Evolutionary conservation across 78 protist species (phyloP).

Genomic region (Capsaspora owczarzaki): DNA sequence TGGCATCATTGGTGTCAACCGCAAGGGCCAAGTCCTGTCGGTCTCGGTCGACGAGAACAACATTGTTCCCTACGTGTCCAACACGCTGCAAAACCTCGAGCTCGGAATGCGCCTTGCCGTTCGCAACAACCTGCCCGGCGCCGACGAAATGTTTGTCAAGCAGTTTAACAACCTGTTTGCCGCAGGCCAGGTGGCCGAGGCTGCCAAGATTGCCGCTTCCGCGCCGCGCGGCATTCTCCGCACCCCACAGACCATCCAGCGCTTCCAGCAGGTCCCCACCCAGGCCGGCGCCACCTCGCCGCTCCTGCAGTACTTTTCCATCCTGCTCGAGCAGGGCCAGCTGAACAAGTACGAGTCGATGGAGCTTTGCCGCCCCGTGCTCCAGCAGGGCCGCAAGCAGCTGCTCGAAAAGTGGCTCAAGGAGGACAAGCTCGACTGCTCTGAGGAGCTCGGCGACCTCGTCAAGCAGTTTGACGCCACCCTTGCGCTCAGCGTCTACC

Average conservation of each 20-base stretch:
- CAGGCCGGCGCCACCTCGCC: conserved; percentile 74
- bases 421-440: conserved; percentile 92
- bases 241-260: conserved; percentile 79
- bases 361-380: conserved; percentile 88
- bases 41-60: conserved; percentile 77
- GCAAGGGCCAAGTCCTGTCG: conserved; percentile 70
- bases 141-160: conserved; percentile 75
- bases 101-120: conserved; percentile 85
- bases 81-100: conserved; percentile 58
- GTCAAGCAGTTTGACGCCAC: conserved; percentile 51
- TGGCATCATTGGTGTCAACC: conserved; percentile 88
- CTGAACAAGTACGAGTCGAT: conserved; percentile 88
- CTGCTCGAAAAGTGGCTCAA: conserved; percentile 87
- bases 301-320: conserved; percentile 86
- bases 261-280: conserved; percentile 70
- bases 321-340: conserved; percentile 81
- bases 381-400: conserved; percentile 72
- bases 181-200: conserved; percentile 65
- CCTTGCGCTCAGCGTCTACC: conserved; percentile 85
- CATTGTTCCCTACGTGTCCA: conserved; percentile 78
- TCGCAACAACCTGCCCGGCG: conserved; percentile 87
- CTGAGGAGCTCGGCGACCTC: conserved; percentile 96
- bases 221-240: conserved; percentile 88
- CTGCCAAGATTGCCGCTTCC: conserved; percentile 84
- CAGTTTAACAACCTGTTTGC: conserved; percentile 75